Conservation (phyloP, 768 basidiomycete genomes). For the Suillus clintonianus region DNA sequence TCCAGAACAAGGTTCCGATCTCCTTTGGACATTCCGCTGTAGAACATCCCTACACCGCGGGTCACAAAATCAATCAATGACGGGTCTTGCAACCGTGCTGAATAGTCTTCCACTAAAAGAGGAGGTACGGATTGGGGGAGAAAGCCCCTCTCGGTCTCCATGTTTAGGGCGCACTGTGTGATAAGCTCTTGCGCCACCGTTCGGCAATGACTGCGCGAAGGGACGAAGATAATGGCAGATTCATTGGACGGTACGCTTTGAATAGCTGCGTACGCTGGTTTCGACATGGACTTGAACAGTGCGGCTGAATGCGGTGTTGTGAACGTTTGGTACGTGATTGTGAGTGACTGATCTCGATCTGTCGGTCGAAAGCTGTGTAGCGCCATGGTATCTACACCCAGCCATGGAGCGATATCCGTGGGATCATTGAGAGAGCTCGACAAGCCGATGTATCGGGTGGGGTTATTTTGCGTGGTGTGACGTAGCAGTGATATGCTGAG, state of each 20-base stretch:
- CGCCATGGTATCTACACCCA: conserved; percentile 63
- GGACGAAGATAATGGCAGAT: conserved; percentile 81
- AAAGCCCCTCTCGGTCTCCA: conserved; percentile 69
- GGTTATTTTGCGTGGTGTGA: conserved; percentile 57
- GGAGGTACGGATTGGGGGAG: conserved; percentile 50
- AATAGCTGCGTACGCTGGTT: conserved; percentile 83
- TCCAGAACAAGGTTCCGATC: conserved; percentile 78
- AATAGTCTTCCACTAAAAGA: conserved; percentile 59
- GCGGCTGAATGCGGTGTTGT: conserved; percentile 84
- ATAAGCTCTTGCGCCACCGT: conserved; percentile 80
- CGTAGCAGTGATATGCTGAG: conserved; percentile 74
- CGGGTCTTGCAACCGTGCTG: conserved; percentile 60
- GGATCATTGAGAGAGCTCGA: conserved; percentile 81
- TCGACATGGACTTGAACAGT: conserved; percentile 89
- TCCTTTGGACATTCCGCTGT: conserved; percentile 63
- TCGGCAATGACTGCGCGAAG: conserved; percentile 77
- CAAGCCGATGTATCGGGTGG: conserved; percentile 76
- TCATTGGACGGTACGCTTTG: conserved; percentile 43
- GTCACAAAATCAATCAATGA: conserved; percentile 70
- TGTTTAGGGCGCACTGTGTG: conserved; percentile 81
- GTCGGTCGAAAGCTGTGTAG: conserved; percentile 79
- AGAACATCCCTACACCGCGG: conserved; percentile 88
- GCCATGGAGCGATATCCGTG: conserved; percentile 79
- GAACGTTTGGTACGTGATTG: conserved; percentile 71
- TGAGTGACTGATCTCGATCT: conserved; percentile 80